Conservation (phyloP, 495 filamentous ascomycete genomes). For the Penicillium goetzii region DNA sequence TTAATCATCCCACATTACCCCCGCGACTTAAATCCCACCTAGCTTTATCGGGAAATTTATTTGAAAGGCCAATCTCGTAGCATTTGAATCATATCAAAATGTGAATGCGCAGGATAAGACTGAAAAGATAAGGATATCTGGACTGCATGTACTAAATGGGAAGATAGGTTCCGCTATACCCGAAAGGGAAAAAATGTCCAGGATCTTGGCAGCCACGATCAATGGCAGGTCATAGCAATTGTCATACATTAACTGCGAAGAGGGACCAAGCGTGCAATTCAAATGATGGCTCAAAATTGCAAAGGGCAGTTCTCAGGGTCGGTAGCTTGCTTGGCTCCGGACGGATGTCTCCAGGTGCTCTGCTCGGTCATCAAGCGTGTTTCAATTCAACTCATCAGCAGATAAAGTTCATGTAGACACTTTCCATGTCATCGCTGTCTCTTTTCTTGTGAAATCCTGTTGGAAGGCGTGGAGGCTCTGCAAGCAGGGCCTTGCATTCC, state of each 20-base stretch:
- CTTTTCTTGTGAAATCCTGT: not conserved
- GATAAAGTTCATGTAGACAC: not conserved
- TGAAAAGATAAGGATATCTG: constrained; percentile 21
- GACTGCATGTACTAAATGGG: constrained; percentile 37
- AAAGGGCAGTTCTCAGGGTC: not conserved
- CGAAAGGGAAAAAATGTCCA: constrained; percentile 45
- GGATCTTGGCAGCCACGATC: constrained; percentile 13
- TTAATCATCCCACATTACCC: not conserved
- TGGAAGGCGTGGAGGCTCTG: not conserved
- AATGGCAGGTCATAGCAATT: not conserved
- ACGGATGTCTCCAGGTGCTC: not conserved
- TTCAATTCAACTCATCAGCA: not conserved
- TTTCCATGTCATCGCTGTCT: not conserved
- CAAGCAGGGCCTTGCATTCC: not conserved
- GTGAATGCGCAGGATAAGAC: constrained; percentile 3
- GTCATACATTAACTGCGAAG: not conserved
- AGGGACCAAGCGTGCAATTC: not conserved
- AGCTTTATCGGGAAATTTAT: not conserved
- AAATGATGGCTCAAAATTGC: not conserved
- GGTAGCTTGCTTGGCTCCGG: not conserved
- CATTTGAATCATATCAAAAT: not conserved
- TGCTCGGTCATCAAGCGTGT: not conserved
- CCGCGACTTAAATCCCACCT: not conserved
- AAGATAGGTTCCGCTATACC: constrained; percentile 29
- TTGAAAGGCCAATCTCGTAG: not conserved